Conservation (phyloP, 1,284 basidiomycete genomes). For the Ganoderma lingzhi region DNA sequence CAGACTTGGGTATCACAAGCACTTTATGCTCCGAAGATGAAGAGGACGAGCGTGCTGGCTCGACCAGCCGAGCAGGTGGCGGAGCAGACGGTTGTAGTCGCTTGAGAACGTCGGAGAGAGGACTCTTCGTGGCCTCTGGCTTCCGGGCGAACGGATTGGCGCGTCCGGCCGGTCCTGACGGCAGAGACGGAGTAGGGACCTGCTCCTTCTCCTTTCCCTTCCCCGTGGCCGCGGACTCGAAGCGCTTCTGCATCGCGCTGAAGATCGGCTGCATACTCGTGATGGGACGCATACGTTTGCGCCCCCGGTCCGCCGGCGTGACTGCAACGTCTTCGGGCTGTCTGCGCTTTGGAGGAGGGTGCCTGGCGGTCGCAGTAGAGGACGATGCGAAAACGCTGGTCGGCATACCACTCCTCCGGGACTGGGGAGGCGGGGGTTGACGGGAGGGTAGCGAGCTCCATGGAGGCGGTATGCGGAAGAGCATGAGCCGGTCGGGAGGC, state of each 20-base stretch:
- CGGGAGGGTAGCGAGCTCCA: conserved; percentile 42
- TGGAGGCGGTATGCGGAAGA: conserved; percentile 53
- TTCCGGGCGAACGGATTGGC: conserved; percentile 28
- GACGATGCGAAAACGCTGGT: conserved; percentile 14
- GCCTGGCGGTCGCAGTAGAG: background rate
- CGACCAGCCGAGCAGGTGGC: background rate
- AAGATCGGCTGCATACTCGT: conserved; percentile 27
- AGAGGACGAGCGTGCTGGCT: background rate
- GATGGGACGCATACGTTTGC: conserved; percentile 24
- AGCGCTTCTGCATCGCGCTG: conserved; percentile 29
- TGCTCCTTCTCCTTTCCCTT: background rate
- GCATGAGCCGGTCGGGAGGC: conserved; percentile 45
- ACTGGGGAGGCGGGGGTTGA: conserved; percentile 1
- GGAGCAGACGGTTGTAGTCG: background rate
- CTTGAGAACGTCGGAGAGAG: background rate
- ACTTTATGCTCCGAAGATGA: background rate
- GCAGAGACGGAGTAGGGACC: background rate
- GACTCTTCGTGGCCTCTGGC: conserved; percentile 5
- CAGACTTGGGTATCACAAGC: background rate
- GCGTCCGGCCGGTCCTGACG: conserved; percentile 2
- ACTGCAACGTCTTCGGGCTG: conserved; percentile 7
- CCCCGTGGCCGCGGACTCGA: background rate
- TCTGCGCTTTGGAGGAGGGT: conserved; percentile 14
- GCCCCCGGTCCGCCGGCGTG: conserved; percentile 20
- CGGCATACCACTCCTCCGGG: conserved; percentile 10